Conservation (phyloP, 1,284 basidiomycete species). For the Rhodotorula mucilaginosa region DNA sequence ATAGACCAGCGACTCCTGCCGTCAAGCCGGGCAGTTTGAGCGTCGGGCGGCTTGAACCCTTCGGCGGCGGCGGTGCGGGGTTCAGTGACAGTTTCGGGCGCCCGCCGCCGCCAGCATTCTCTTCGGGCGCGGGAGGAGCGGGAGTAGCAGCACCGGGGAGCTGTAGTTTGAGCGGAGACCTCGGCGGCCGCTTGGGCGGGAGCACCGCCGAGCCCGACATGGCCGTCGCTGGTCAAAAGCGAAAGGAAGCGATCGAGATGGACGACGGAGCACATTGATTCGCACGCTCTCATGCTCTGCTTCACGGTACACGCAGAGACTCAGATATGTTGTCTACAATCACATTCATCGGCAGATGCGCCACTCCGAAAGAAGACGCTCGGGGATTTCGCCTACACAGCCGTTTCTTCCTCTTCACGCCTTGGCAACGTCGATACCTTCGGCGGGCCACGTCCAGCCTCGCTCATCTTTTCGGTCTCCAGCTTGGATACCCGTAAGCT, state of each 20-base stretch:
- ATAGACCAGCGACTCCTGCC: conserved; percentile 8
- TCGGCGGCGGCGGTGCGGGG: conserved; percentile 10
- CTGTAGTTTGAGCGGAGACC: conserved; percentile 29
- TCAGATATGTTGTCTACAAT: no score
- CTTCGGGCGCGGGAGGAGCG: neutral
- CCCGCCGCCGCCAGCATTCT: neutral
- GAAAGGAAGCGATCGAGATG: no score
- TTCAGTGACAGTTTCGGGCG: conserved; percentile 6
- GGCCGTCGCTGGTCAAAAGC: neutral
- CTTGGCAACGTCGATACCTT: conserved; percentile 44
- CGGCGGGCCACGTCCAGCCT: conserved; percentile 47
- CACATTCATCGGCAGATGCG: no score
- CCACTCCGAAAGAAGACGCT: no score
- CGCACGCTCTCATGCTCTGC: no score
- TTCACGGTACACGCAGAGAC: no score
- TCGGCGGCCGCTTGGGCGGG: conserved; percentile 34
- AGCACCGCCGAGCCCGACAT: conserved; percentile 33
- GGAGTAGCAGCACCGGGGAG: conserved; percentile 13
- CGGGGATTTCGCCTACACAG: no score
- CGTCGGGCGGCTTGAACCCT: conserved; percentile 2
- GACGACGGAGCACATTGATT: no score
- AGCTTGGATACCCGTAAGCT: conserved; percentile 42
- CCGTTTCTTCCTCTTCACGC: conserved; percentile 7
- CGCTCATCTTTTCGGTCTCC: conserved; percentile 45
- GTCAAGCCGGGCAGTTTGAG: conserved; percentile 26